A percentile compares a stretch with the other conserved stretches of the same genome.
Evolutionary conservation across 768 basidiomycete genomes (phyloP).

Genomic region (Suillus clintonianus): DNA sequence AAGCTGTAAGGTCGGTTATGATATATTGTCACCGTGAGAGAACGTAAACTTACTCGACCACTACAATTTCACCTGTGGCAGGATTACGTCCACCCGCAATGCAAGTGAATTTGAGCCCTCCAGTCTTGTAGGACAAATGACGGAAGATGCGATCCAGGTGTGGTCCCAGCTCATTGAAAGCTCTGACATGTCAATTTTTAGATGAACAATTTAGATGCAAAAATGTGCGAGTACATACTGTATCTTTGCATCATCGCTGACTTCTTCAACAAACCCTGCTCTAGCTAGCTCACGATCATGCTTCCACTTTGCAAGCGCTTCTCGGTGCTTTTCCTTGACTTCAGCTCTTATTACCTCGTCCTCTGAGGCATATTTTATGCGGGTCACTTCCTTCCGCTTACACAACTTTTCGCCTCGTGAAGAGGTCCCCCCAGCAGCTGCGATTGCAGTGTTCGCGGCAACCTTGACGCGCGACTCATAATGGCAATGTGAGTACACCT

Average conservation of each 20-base stretch:
- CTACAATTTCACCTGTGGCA: background rate
- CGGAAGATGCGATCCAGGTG: background rate
- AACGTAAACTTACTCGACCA: background rate
- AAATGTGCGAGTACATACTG: background rate
- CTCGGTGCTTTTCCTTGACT: background rate
- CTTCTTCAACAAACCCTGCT: background rate
- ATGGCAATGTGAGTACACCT: background rate
- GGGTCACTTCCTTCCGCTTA: background rate
- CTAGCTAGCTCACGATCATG: background rate
- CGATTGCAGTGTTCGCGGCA: background rate
- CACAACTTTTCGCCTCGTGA: background rate
- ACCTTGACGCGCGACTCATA: background rate
- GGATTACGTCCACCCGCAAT: background rate
- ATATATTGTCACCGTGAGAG: background rate
- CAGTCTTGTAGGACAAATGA: background rate
- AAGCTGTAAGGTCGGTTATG: background rate
- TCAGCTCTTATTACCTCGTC: background rate
- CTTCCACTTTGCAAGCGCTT: background rate
- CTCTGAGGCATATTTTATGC: background rate
- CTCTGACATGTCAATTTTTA: background rate
- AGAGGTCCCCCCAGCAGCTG: background rate
- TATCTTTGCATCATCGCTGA: background rate
- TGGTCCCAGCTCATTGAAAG: background rate
- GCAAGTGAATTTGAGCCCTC: background rate
- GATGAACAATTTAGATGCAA: background rate